Conservation (phyloP, 2,329 filamentous ascomycete species). For the Teratosphaeria pseudoeucalypti region DNA sequence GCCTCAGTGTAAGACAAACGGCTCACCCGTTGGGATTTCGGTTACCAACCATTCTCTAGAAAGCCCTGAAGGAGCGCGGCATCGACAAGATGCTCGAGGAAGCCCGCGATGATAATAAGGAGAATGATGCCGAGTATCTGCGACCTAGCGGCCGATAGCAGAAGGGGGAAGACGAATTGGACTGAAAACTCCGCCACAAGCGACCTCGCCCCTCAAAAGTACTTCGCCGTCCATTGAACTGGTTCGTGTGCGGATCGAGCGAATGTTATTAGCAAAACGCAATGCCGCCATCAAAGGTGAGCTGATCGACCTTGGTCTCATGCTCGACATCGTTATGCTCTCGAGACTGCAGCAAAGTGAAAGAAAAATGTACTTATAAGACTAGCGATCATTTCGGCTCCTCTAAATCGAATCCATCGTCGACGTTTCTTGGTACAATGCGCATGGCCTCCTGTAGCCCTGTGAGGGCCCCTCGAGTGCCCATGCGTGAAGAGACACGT, state of each 20-base stretch:
- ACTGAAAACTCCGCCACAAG: neutral
- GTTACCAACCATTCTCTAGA: slow-evolving; percentile 39
- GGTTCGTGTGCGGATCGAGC: neutral
- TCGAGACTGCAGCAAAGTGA: too few relatives aligned
- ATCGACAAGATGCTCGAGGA: slow-evolving; percentile 91
- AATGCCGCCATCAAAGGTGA: neutral
- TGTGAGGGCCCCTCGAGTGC: too few relatives aligned
- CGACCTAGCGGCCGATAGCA: slow-evolving; percentile 28
- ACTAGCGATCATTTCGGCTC: too few relatives aligned
- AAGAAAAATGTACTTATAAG: too few relatives aligned
- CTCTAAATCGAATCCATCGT: too few relatives aligned
- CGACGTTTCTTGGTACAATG: too few relatives aligned
- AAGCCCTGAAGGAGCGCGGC: slow-evolving; percentile 74
- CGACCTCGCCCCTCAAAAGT: neutral
- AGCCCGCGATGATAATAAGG: slow-evolving; percentile 76
- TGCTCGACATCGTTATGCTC: too few relatives aligned
- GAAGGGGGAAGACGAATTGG: neutral
- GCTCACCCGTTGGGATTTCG: neutral
- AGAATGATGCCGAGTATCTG: slow-evolving; percentile 68
- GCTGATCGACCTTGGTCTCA: too few relatives aligned
- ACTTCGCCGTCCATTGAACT: neutral
- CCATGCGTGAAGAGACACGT: too few relatives aligned
- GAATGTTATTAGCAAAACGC: neutral
- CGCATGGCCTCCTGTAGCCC: too few relatives aligned
- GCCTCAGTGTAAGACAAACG: slow-evolving; percentile 56